Evolutionary conservation across 2,329 filamentous ascomycete genomes (phyloP).

Genomic region (Botrytis fragariae): DNA sequence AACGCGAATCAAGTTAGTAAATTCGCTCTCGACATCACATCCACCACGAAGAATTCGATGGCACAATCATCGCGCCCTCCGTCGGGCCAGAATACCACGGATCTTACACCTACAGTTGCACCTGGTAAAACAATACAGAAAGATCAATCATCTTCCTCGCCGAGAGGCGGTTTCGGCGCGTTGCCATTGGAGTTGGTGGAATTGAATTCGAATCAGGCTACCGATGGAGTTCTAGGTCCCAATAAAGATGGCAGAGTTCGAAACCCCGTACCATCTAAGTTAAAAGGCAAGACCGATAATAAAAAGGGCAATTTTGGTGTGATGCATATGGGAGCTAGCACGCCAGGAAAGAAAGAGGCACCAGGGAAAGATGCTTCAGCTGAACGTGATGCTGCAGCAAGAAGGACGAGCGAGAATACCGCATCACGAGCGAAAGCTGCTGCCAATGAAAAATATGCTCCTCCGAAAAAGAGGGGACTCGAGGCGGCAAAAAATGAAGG

Average conservation of each 20-base stretch:
- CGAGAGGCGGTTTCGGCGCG: conserved; percentile 43
- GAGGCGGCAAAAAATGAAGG: conserved; percentile 31
- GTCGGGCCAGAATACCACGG: conserved; percentile 29
- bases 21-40: conserved; percentile 13
- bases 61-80: conserved; percentile 31
- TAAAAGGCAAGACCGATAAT: conserved; percentile 56
- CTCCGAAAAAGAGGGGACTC: conserved; percentile 41
- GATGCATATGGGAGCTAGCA: conserved; percentile 57
- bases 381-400: conserved; percentile 55
- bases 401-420: conserved; percentile 61
- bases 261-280: conserved; percentile 60
- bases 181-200: conserved; percentile 53
- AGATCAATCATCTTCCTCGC: conserved; percentile 28
- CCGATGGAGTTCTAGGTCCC: conserved; percentile 38
- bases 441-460: conserved; percentile 53
- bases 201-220: conserved; percentile 40
- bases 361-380: conserved; percentile 46
- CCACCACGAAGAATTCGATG: conserved; percentile 13
- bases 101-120: conserved; percentile 25
- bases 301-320: conserved; percentile 61
- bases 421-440: conserved; percentile 56
- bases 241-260: conserved; percentile 50
- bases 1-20: conserved; percentile 19
- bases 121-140: conserved; percentile 27
- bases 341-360: conserved; percentile 38